These are phyloP conservation scores for Amylostereum chailletii DNA, from an alignment of 1,284 basidiomycete species.

Conservation along the genomic window DNA sequence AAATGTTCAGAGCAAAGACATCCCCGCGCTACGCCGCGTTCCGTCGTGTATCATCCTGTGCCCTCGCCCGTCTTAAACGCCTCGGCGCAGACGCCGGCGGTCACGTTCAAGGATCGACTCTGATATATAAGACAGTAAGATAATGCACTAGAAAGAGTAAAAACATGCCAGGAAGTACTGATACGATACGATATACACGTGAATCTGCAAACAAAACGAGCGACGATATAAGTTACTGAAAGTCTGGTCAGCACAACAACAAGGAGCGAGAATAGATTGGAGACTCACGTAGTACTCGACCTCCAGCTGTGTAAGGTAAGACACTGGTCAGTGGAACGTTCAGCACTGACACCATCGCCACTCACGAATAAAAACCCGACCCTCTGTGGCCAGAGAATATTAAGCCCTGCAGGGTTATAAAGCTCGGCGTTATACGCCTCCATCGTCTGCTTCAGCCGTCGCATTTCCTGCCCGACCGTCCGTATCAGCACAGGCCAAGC, in stretches of 20 bases:
- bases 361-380: constrained; percentile 82
- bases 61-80: too few relatives aligned
- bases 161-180: neutral
- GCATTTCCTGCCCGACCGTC: constrained; percentile 61
- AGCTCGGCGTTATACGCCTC: constrained; percentile 56
- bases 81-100: too few relatives aligned
- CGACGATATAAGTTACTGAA: neutral
- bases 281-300: constrained; percentile 65
- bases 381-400: constrained; percentile 71
- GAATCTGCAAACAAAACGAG: neutral
- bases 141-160: too few relatives aligned
- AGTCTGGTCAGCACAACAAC: neutral
- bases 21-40: too few relatives aligned
- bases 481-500: neutral
- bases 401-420: constrained; percentile 76
- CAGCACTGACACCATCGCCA: constrained; percentile 16
- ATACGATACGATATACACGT: neutral
- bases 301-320: constrained; percentile 43
- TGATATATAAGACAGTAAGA: too few relatives aligned
- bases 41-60: too few relatives aligned
- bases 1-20: too few relatives aligned
- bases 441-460: constrained; percentile 49
- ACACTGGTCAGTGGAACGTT: neutral
- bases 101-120: too few relatives aligned
- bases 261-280: neutral